Evolutionary conservation across 768 basidiomycete genomes (phyloP).

Genomic region (Pulveroboletus sp.): DNA sequence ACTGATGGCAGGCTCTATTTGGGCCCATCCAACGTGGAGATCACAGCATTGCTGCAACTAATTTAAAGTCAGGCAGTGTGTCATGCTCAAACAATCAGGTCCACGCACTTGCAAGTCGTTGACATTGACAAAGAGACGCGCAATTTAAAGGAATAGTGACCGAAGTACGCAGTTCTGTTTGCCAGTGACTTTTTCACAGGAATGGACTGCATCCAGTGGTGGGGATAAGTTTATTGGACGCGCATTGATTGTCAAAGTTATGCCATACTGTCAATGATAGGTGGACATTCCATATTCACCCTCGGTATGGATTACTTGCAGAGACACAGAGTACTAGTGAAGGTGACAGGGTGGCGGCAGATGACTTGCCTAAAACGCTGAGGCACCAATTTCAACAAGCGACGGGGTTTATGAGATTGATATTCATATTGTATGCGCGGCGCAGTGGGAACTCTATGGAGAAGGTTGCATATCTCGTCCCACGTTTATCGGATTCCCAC

Average conservation of each 20-base stretch:
- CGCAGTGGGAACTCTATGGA: not conserved
- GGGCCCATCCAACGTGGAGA: conserved; percentile 14
- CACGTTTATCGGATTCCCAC: conserved; percentile 7
- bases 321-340: too few species aligned
- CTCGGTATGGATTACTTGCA: too few species aligned
- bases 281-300: too few species aligned
- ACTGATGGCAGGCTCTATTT: too few species aligned
- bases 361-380: not conserved
- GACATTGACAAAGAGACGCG: not conserved
- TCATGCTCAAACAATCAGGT: conserved; percentile 16
- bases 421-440: not conserved
- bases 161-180: not conserved
- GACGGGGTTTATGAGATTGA: conserved; percentile 4
- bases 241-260: not conserved
- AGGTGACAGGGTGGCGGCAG: not conserved
- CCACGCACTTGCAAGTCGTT: conserved; percentile 13
- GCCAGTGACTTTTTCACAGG: not conserved
- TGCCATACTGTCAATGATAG: too few species aligned
- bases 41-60: conserved; percentile 14
- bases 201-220: too few species aligned
- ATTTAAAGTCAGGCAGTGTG: conserved; percentile 4
- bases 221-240: too few species aligned
- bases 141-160: not conserved
- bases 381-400: not conserved
- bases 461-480: conserved; percentile 3